A percentile compares a stretch with the other conserved stretches of the same genome.
Conservation (phyloP, 202 grass and related monocot species). For the Hordeum pubiflorum region DNA sequence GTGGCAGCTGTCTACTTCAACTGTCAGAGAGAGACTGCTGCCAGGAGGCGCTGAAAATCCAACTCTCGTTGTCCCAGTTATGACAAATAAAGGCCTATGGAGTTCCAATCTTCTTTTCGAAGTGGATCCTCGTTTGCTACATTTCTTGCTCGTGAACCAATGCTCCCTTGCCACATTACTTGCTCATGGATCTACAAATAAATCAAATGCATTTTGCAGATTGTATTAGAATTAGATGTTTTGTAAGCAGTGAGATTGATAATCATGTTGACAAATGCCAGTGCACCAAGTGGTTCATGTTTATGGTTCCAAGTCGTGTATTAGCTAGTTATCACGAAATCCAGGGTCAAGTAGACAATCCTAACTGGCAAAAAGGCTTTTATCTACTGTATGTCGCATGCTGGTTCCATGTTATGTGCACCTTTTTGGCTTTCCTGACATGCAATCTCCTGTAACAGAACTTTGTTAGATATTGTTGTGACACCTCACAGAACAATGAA, state of each 20-base stretch:
- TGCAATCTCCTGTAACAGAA: constrained; percentile 21
- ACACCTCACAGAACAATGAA: constrained; percentile 12
- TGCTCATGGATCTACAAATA: constrained; percentile 25
- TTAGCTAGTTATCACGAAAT: constrained; percentile 7
- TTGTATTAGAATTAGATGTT: constrained; percentile 21
- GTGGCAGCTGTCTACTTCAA: constrained; percentile 93
- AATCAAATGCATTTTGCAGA: constrained; percentile 30
- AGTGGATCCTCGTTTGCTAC: neutral
- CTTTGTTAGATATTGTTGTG: neutral
- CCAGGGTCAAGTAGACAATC: neutral
- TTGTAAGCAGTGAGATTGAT: neutral
- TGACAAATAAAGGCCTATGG: constrained; percentile 13
- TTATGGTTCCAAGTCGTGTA: neutral
- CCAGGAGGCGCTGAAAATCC: constrained; percentile 50
- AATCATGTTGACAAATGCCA: neutral
- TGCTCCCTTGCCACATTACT: neutral
- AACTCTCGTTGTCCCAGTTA: neutral
- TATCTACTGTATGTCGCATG: neutral
- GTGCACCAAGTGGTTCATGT: neutral
- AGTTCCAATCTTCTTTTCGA: neutral
- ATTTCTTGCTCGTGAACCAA: neutral
- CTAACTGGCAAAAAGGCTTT: constrained; percentile 1
- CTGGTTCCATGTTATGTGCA: neutral
- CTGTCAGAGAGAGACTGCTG: constrained; percentile 75
- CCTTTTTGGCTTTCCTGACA: constrained; percentile 25